These are phyloP conservation scores for Aspergillus brasiliensis DNA, from an alignment of 2,329 filamentous ascomycete species.

Conservation along the genomic window DNA sequence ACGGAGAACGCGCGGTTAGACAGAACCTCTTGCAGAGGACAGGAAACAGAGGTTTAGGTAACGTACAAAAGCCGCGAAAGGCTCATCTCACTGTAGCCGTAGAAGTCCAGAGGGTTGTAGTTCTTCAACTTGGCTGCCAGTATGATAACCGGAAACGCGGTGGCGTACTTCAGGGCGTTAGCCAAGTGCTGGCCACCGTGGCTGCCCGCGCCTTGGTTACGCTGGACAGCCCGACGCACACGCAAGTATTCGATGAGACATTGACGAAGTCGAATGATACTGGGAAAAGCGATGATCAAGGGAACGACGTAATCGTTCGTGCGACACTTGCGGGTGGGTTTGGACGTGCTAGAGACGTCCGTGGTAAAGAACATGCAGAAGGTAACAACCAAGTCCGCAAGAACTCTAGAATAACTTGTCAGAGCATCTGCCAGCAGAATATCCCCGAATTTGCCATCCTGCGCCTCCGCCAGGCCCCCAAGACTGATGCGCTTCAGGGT, in stretches of 20 bases:
- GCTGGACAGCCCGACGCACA: conserved; percentile 58
- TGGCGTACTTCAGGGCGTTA: conserved; percentile 94
- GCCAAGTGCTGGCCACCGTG: conserved; percentile 88
- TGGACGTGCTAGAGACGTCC: conserved; percentile 72
- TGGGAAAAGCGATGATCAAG: conserved; percentile 79
- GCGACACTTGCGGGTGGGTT: conserved; percentile 80
- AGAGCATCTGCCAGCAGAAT: conserved; percentile 90
- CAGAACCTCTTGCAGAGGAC: too few relatives aligned
- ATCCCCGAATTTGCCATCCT: conserved; percentile 93
- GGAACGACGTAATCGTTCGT: conserved; percentile 73
- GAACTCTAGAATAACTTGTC: conserved; percentile 90
- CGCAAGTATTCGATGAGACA: conserved; percentile 86
- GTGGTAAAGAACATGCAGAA: conserved; percentile 86
- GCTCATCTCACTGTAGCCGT: conserved; percentile 55
- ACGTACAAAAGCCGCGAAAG: conserved; percentile 59
- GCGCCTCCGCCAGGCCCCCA: conserved; percentile 80
- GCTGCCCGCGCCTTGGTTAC: conserved; percentile 68
- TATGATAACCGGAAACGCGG: conserved; percentile 87
- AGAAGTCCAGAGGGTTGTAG: conserved; percentile 54
- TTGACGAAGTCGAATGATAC: conserved; percentile 83
- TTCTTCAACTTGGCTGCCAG: conserved; percentile 74
- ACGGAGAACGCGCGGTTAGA: background rate
- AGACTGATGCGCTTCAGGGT: conserved; percentile 77
- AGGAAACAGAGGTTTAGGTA: too few relatives aligned
- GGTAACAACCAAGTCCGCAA: conserved; percentile 85